Evolutionary conservation across 2,329 filamentous ascomycete species (phyloP).

Genomic region (Aspergillus persii): DNA sequence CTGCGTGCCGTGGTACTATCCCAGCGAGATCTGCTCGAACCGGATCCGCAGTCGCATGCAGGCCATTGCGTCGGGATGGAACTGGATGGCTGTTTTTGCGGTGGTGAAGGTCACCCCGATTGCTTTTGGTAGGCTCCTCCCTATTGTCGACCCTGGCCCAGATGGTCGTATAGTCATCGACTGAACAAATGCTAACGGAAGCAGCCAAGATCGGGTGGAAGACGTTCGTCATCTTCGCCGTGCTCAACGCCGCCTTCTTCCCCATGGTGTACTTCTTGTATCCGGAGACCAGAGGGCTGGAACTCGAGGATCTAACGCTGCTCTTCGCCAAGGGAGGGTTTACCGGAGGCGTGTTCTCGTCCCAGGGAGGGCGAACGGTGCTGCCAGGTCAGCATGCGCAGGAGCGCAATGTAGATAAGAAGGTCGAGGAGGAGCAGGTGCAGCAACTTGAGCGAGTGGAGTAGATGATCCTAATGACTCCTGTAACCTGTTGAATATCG

Average conservation of each 20-base stretch:
- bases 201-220: constrained; percentile 32
- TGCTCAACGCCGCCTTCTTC: constrained; percentile 28
- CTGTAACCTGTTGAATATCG: not conserved
- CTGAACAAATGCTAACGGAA: constrained; percentile 10
- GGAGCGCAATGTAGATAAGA: constrained; percentile 13
- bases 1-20: constrained; percentile 47
- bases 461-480: not conserved
- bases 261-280: constrained; percentile 63
- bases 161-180: not conserved
- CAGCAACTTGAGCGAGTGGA: constrained; percentile 3
- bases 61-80: constrained; percentile 39
- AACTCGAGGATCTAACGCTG: constrained; percentile 54
- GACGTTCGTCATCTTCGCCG: constrained; percentile 31
- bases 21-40: constrained; percentile 42
- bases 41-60: constrained; percentile 41
- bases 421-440: constrained; percentile 13
- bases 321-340: constrained; percentile 16
- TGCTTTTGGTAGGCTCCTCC: constrained; percentile 14
- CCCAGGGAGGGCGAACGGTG: constrained; percentile 20
- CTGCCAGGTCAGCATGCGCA: constrained; percentile 20
- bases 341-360: constrained; percentile 19
- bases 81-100: constrained; percentile 38
- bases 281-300: constrained; percentile 63
- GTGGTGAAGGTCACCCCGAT: constrained; percentile 30
- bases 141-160: too few relatives aligned